Conservation (phyloP, 345 rosid genomes). For the Eucalyptus globulus region DNA sequence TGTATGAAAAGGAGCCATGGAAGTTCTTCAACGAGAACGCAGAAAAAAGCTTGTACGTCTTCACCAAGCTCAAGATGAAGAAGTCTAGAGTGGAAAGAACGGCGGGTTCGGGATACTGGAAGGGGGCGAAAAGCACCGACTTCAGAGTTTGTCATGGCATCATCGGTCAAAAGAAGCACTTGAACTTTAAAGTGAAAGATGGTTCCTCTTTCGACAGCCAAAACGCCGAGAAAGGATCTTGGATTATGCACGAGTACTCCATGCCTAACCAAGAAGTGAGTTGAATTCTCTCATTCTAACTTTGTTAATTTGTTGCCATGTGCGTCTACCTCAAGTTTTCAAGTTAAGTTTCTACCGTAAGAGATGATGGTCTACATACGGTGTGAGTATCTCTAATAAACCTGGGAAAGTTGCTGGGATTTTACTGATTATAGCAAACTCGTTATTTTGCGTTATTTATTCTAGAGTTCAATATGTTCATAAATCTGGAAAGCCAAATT, state of each 20-base stretch:
- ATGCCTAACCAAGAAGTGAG: not conserved
- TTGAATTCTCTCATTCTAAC: not conserved
- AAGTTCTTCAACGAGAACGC: not conserved
- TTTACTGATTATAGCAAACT: not conserved
- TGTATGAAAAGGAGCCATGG: not conserved
- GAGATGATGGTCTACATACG: not conserved
- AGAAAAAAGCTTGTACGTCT: not conserved
- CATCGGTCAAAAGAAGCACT: not conserved
- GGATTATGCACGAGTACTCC: not conserved
- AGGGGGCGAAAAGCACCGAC: not conserved
- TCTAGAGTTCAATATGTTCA: not conserved
- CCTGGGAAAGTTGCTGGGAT: not conserved
- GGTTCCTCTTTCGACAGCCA: not conserved
- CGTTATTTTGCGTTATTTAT: not conserved
- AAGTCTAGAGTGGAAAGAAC: not conserved
- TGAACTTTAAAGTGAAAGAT: not conserved
- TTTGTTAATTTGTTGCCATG: not conserved
- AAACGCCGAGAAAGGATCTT: not conserved
- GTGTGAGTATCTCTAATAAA: not conserved
- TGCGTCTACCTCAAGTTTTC: not conserved
- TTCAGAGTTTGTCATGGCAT: accelerated
- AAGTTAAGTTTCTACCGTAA: not conserved
- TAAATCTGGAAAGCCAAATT: not conserved
- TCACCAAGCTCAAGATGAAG: not conserved
- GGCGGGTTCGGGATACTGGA: not conserved